These are phyloP conservation scores for Vitis hybrid DNA, from an alignment of 177 flowering plant species.

Conservation along the genomic window DNA sequence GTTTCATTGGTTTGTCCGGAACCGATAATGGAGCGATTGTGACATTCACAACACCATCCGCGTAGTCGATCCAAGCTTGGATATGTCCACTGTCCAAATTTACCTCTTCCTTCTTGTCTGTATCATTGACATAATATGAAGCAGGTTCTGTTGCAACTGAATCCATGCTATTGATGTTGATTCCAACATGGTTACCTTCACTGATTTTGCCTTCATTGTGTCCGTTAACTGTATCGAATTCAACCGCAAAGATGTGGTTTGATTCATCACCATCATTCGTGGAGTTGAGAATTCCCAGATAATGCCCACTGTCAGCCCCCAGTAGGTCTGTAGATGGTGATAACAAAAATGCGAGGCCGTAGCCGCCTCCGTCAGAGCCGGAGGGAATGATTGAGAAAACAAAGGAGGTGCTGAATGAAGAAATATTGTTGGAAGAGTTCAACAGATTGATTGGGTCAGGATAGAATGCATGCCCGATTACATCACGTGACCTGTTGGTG, in stretches of 20 bases:
- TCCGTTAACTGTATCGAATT: conserved; percentile 43
- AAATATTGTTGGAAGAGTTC: not conserved
- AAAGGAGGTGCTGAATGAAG: conserved; percentile 40
- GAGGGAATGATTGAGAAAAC: conserved; percentile 30
- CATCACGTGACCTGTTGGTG: conserved; percentile 26
- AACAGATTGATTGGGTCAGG: conserved; percentile 24
- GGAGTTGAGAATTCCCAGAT: conserved; percentile 29
- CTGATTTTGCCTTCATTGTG: conserved; percentile 1
- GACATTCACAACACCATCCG: conserved; percentile 13
- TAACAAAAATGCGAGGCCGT: conserved; percentile 33
- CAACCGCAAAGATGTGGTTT: conserved; percentile 36
- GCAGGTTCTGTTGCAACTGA: conserved; percentile 16
- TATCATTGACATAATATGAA: not conserved
- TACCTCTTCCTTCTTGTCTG: conserved; percentile 12
- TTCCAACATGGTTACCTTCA: conserved; percentile 40
- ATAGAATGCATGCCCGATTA: conserved; percentile 46
- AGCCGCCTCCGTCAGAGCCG: conserved; percentile 18
- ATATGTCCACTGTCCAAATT: conserved; percentile 24
- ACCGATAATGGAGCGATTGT: conserved; percentile 16
- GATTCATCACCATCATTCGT: conserved; percentile 7
- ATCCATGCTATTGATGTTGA: conserved; percentile 25
- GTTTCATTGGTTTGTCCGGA: conserved; percentile 12
- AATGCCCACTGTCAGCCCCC: conserved; percentile 18
- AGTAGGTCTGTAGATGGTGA: conserved; percentile 23
- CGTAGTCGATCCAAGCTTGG: conserved; percentile 40